A percentile compares a stretch with the other conserved stretches of the same genome.
These are phyloP conservation scores for Dothidotthia symphoricarpi DNA, from an alignment of 2,329 filamentous ascomycete genomes.

Conservation along the genomic window DNA sequence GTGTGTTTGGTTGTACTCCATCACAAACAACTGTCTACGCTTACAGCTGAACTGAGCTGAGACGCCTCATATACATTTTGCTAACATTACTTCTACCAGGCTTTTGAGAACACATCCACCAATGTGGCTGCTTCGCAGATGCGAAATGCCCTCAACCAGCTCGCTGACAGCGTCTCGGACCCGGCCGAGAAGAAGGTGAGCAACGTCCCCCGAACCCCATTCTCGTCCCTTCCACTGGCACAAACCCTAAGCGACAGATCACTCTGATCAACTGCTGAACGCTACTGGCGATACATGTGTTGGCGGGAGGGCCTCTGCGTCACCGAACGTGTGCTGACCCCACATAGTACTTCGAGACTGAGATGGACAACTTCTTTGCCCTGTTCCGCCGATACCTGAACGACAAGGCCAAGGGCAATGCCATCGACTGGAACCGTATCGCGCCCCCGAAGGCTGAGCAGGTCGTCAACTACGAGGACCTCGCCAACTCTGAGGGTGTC, in stretches of 20 bases:
- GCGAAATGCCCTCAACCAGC: slow-evolving; percentile 93
- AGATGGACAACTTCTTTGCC: slow-evolving; percentile 99
- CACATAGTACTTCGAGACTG: slow-evolving; percentile 83
- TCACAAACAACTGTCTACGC: no score
- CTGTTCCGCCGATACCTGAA: slow-evolving; percentile 98
- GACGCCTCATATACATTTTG: not conserved
- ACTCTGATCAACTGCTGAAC: not conserved
- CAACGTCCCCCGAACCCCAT: slow-evolving; percentile 2
- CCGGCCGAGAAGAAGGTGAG: slow-evolving; percentile 72
- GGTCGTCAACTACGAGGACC: slow-evolving; percentile 90
- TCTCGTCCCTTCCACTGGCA: slow-evolving; percentile 1
- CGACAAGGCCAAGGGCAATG: slow-evolving; percentile 97
- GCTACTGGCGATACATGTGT: slow-evolving; percentile 3
- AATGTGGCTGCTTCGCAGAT: slow-evolving; percentile 98
- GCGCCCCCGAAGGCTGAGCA: slow-evolving; percentile 88
- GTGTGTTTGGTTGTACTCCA: no score
- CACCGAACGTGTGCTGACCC: slow-evolving; percentile 18
- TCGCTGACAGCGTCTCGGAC: slow-evolving; percentile 86
- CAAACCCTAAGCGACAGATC: not conserved
- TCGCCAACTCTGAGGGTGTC: slow-evolving; percentile 85
- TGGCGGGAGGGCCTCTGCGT: slow-evolving; percentile 13
- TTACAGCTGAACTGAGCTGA: no score
- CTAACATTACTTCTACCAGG: slow-evolving; percentile 55
- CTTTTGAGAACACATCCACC: slow-evolving; percentile 98
- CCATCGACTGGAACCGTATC: slow-evolving; percentile 95